Percentiles rank a stretch among this genome's conserved stretches.
Conservation (phyloP, 2,329 filamentous ascomycete genomes). For the Botrytis galanthina region DNA sequence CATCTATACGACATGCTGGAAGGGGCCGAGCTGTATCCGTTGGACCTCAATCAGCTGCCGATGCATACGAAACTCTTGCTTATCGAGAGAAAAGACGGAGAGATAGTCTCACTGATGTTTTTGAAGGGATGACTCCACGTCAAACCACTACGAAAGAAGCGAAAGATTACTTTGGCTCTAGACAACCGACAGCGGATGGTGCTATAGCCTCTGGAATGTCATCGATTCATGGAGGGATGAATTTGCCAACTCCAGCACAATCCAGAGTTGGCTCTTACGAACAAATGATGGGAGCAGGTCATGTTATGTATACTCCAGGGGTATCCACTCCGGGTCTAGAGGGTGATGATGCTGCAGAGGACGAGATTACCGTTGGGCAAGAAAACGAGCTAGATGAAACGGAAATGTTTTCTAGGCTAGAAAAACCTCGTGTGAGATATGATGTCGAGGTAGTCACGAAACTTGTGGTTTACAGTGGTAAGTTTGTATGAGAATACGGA, state of each 20-base stretch:
- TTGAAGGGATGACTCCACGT: conserved; percentile 25
- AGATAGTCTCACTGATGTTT: conserved; percentile 48
- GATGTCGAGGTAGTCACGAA: conserved; percentile 99
- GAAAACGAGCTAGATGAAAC: conserved; percentile 58
- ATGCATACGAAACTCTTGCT: conserved; percentile 92
- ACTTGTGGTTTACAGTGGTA: conserved; percentile 89
- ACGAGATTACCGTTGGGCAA: conserved; percentile 42
- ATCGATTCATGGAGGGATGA: conserved; percentile 38
- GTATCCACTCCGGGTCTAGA: conserved; percentile 37
- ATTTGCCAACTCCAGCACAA: conserved; percentile 47
- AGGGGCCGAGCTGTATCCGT: conserved; percentile 81
- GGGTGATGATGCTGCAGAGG: conserved; percentile 41
- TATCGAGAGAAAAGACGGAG: conserved; percentile 73
- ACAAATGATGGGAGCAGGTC: conserved; percentile 69
- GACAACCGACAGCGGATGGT: conserved; percentile 28
- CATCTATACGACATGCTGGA: conserved; percentile 74
- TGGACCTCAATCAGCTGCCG: conserved; percentile 91
- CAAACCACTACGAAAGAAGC: conserved; percentile 13
- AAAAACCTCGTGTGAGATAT: conserved; percentile 86
- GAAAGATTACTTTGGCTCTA: conserved; percentile 24
- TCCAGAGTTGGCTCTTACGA: conserved; percentile 62
- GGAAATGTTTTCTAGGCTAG: conserved; percentile 80
- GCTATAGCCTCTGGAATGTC: conserved; percentile 44
- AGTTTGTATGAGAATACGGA: conserved; percentile 38
- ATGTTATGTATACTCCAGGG: conserved; percentile 42